Base-by-base conservation (phyloP, 148 eudicot species). In the Talinum fruticosum region DNA sequence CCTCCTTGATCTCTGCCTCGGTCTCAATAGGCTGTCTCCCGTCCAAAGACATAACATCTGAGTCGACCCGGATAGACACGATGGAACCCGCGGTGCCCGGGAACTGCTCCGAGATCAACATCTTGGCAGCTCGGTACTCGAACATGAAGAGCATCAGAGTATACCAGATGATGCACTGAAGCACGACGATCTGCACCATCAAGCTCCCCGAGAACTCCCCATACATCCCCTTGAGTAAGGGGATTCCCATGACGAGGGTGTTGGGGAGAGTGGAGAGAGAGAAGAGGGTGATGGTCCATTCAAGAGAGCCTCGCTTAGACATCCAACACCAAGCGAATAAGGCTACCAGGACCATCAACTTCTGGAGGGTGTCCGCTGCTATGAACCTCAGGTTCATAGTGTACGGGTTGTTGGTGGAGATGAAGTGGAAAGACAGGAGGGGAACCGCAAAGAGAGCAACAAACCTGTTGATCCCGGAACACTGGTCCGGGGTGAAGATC, bases 161-260 rank as follows among this genome's bases (percentile, higher is more conserved):
- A 79, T 95, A 95, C 99, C 99, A 95, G 21, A 95, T 92, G 38
- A 95, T 92, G 49, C 97, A 92, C 75, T 95, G 99, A 0, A 95
- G 85, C 0, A 95, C 99, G 10, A 95, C 99, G 33, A 95, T 92
- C 59, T 95, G 99, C 3, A 95, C 99, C 99, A 95, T 95, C 4
- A 95, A 73, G 10, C 85, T 83, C 15, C 99, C 99, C 0, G 99
- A 92, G n/a, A 78, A 84, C 0, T 89, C 97, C 0, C 99, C 97
- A 16, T 95, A 95, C 99, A 95, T 95, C 0, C 99, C 98, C 33
- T 95, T 95, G 2, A 95, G 83, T 10, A 95, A 44, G 59, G 99
- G 99, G 8, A 95, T 95, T 10, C 99, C 99, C 99, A 95, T 95
- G 5, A 95, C 99, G 0, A 95, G 96, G 0, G 99, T 95, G 80